These are phyloP conservation scores for Podospora conica DNA, from an alignment of 495 filamentous ascomycete species.

Conservation along the genomic window DNA sequence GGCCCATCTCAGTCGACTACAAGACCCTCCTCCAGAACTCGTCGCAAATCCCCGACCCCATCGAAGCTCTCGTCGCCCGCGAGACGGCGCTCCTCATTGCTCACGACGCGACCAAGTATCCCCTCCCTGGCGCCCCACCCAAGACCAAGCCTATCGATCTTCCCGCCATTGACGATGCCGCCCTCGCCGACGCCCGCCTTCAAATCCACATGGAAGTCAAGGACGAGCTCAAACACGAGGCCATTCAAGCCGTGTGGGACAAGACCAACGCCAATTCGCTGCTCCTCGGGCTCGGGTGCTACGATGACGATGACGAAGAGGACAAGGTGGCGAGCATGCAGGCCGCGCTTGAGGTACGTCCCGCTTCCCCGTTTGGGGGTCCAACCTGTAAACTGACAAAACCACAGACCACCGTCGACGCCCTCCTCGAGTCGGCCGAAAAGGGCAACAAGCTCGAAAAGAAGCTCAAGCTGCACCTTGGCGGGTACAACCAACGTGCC, in stretches of 20 bases:
- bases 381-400: conserved; percentile 24
- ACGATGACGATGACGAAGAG: conserved; percentile 65
- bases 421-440: conserved; percentile 64
- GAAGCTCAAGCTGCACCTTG: conserved; percentile 80
- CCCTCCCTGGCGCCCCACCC: conserved; percentile 54
- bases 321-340: conserved; percentile 55
- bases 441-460: conserved; percentile 83
- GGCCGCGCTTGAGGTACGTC: conserved; percentile 60
- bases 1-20: conserved; percentile 68
- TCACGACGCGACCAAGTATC: conserved; percentile 71
- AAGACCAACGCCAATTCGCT: conserved; percentile 51
- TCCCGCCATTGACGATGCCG: conserved; percentile 61
- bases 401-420: conserved; percentile 60
- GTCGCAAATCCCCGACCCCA: conserved; percentile 28
- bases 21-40: conserved; percentile 59
- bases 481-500: conserved; percentile 84
- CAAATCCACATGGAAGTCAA: conserved; percentile 70
- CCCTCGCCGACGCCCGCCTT: conserved; percentile 65
- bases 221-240: conserved; percentile 49
- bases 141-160: conserved; percentile 55
- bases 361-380: background rate
- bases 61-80: conserved; percentile 54
- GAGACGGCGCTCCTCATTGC: conserved; percentile 76
- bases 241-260: conserved; percentile 64
- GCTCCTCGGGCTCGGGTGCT: conserved; percentile 71